Evolutionary conservation across 2,329 filamentous ascomycete genomes (phyloP).

Genomic region (Domatiomyces catenatus): DNA sequence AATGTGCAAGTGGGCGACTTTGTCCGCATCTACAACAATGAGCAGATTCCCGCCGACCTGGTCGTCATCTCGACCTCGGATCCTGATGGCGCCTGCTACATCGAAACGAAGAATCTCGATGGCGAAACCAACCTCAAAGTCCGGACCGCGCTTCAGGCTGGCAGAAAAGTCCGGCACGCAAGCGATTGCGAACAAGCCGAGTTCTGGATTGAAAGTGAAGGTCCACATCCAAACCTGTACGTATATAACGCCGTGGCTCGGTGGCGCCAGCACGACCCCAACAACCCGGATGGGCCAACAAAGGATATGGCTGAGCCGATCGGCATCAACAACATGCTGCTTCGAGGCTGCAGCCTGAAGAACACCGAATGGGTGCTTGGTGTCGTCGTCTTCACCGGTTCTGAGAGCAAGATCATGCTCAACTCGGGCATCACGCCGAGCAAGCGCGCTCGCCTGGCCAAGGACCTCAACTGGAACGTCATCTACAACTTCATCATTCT

Average conservation of each 20-base stretch:
- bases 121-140: slow-evolving; percentile 97
- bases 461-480: slow-evolving; percentile 93
- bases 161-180: slow-evolving; percentile 68
- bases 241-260: slow-evolving; percentile 80
- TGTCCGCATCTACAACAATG: slow-evolving; percentile 88
- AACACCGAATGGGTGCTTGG: slow-evolving; percentile 96
- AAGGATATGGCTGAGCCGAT: slow-evolving; percentile 83
- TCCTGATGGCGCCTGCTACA: slow-evolving; percentile 83
- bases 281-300: slow-evolving; percentile 44
- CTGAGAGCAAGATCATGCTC: slow-evolving; percentile 98
- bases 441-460: slow-evolving; percentile 80
- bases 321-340: slow-evolving; percentile 83
- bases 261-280: slow-evolving; percentile 62
- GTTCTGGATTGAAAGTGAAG: slow-evolving; percentile 79
- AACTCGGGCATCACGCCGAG: slow-evolving; percentile 90
- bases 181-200: slow-evolving; percentile 80
- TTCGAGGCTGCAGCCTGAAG: slow-evolving; percentile 81
- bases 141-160: slow-evolving; percentile 74
- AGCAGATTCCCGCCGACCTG: slow-evolving; percentile 86
- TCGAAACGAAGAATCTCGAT: slow-evolving; percentile 96
- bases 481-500: slow-evolving; percentile 90
- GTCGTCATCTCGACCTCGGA: slow-evolving; percentile 89
- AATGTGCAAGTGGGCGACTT: slow-evolving; percentile 90
- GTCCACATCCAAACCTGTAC: slow-evolving; percentile 85
- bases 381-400: slow-evolving; percentile 82